Percentiles rank a stretch among this genome's conserved stretches.
Evolutionary conservation across 2,329 filamentous ascomycete genomes (phyloP).

Genomic region (Ceratocystis alfenasii): DNA sequence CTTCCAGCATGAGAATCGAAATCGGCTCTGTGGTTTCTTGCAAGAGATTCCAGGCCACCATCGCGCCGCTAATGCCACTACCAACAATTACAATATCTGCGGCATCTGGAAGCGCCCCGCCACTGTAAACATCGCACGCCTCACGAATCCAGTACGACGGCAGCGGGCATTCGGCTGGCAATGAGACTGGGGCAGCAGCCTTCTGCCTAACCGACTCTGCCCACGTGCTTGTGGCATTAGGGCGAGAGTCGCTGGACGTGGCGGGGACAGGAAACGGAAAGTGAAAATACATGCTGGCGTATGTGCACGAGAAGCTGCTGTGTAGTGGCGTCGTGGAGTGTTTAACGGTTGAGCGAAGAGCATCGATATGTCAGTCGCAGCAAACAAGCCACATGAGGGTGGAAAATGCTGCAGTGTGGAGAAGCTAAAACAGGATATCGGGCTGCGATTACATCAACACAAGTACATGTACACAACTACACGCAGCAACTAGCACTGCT

Average conservation of each 20-base stretch:
- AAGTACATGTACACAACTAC: not conserved
- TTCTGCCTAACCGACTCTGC: slow-evolving; percentile 7
- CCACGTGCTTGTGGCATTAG: not conserved
- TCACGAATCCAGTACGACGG: slow-evolving; percentile 25
- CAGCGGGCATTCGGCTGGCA: slow-evolving; percentile 5
- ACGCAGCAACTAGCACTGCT: not conserved
- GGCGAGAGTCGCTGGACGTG: not conserved
- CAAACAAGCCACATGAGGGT: too few species aligned
- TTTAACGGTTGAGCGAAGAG: too few species aligned
- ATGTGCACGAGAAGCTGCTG: not conserved
- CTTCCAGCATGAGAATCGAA: slow-evolving; percentile 29
- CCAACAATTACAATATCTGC: slow-evolving; percentile 43
- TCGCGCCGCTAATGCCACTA: slow-evolving; percentile 42
- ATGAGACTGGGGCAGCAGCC: slow-evolving; percentile 9
- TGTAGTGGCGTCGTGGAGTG: not conserved
- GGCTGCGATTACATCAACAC: not conserved
- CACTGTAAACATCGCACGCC: slow-evolving; percentile 22
- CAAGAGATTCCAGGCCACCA: slow-evolving; percentile 29
- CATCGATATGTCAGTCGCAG: too few species aligned
- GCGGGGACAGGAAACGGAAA: slow-evolving; percentile 20
- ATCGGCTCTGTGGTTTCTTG: slow-evolving; percentile 9
- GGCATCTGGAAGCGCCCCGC: slow-evolving; percentile 29
- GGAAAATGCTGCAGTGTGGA: not conserved
- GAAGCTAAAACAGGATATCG: not conserved
- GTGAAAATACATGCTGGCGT: slow-evolving; percentile 14